Percentiles rank a stretch among this genome's conserved stretches.
These are phyloP conservation scores for Aechmea fasciata DNA, from an alignment of 176 grass and related monocot species.

Conservation along the genomic window DNA sequence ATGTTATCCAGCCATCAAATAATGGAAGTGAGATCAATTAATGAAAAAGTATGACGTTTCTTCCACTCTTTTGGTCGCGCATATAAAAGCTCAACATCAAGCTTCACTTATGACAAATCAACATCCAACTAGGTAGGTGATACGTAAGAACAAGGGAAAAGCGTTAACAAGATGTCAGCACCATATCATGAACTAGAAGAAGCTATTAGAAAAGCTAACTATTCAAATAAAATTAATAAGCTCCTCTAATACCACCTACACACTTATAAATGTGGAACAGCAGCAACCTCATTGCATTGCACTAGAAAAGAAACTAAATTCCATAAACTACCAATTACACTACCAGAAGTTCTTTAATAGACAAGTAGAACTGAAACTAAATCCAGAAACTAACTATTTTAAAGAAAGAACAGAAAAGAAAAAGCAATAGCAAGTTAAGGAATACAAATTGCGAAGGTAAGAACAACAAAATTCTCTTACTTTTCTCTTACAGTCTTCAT, in stretches of 20 bases:
- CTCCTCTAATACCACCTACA: too few species aligned
- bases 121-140: too few species aligned
- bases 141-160: too few species aligned
- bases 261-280: too few species aligned
- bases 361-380: background rate
- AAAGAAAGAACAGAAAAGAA: background rate
- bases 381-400: background rate
- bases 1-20: background rate
- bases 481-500: constrained; percentile 84
- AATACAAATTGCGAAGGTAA: background rate
- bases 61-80: background rate
- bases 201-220: too few species aligned
- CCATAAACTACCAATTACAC: background rate
- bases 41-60: background rate
- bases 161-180: too few species aligned
- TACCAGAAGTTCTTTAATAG: background rate
- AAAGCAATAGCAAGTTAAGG: background rate
- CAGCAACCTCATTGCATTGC: too few species aligned
- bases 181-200: too few species aligned
- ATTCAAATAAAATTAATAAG: too few species aligned
- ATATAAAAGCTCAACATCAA: background rate
- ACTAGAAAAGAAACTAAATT: too few species aligned
- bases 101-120: background rate
- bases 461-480: constrained; percentile 33
- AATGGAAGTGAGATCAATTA: background rate